phyloP scores from a whole-genome alignment of 2,329 filamentous ascomycete species.

The Clarireedia paspali region DNA sequence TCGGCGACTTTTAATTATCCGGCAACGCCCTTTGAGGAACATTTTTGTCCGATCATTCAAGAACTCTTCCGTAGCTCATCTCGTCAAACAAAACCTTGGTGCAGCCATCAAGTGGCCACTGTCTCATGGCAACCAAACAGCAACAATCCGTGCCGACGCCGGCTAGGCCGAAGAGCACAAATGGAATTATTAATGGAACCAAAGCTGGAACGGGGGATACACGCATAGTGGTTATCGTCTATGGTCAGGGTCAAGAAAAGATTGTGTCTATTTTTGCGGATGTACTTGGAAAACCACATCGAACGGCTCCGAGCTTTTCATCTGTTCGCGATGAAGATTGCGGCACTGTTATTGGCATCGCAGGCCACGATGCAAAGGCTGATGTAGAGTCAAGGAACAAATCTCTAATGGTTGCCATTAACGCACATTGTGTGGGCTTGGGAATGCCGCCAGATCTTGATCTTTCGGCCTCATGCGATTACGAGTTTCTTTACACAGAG shows the following conservation, averaged over 20 bases:
- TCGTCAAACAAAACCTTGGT: neutral
- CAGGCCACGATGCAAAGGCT: slow-evolving; percentile 45
- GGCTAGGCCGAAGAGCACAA: slow-evolving; percentile 34
- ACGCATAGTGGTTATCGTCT: slow-evolving; percentile 59
- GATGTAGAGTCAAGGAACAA: slow-evolving; percentile 52
- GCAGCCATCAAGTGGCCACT: neutral
- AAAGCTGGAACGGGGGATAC: slow-evolving; percentile 40
- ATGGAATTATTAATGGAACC: slow-evolving; percentile 29
- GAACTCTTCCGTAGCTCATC: neutral
- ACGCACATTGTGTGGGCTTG: slow-evolving; percentile 67
- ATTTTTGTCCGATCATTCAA: neutral
- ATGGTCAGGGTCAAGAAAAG: slow-evolving; percentile 61
- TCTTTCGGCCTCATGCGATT: slow-evolving; percentile 66
- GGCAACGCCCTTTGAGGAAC: neutral
- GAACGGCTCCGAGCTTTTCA: slow-evolving; percentile 47
- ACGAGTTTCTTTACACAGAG: slow-evolving; percentile 78
- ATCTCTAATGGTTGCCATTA: slow-evolving; percentile 58
- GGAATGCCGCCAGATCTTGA: slow-evolving; percentile 60
- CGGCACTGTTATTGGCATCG: slow-evolving; percentile 61
- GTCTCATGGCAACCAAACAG: slow-evolving; percentile 37
- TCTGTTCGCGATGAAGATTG: slow-evolving; percentile 46
- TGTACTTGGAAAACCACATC: slow-evolving; percentile 67
- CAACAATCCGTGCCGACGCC: slow-evolving; percentile 44
- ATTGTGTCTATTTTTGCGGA: slow-evolving; percentile 72
- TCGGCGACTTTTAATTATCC: neutral